Conservation (phyloP, 1,284 basidiomycete species). For the Mycena sp. region DNA sequence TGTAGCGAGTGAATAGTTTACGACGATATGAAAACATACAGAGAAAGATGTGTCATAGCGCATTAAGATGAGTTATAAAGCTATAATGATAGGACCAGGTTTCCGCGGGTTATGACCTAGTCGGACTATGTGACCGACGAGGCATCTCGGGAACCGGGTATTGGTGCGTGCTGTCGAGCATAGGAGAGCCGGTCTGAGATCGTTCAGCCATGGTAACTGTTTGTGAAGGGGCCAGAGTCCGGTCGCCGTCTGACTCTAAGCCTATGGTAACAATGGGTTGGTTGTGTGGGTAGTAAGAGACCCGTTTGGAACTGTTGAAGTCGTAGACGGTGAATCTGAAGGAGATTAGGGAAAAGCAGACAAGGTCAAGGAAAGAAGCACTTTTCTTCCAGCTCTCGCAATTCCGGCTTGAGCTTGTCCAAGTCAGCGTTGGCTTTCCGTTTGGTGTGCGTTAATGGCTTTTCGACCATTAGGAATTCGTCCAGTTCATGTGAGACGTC, state of each 20-base stretch:
- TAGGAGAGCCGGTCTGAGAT: slow-evolving; percentile 69
- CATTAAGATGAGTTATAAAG: slow-evolving; percentile 22
- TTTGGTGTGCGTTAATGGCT: slow-evolving; percentile 93
- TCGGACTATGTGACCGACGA: slow-evolving; percentile 1
- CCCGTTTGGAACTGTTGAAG: slow-evolving; percentile 68
- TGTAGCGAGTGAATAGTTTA: slow-evolving; percentile 22
- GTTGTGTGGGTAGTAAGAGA: slow-evolving; percentile 84
- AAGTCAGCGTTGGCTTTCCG: slow-evolving; percentile 87
- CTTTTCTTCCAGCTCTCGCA: slow-evolving; percentile 94
- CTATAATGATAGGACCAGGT: background rate
- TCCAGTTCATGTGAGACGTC: slow-evolving; percentile 97
- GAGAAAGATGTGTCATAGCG: slow-evolving; percentile 6
- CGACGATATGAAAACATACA: slow-evolving; percentile 5
- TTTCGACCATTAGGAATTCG: slow-evolving; percentile 96
- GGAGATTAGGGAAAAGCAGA: slow-evolving; percentile 4
- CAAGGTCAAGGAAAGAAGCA: slow-evolving; percentile 49
- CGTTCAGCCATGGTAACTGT: slow-evolving; percentile 45
- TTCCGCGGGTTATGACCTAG: background rate
- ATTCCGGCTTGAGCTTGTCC: slow-evolving; percentile 88
- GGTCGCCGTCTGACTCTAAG: slow-evolving; percentile 30
- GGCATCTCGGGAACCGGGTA: slow-evolving; percentile 26
- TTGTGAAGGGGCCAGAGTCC: slow-evolving; percentile 34
- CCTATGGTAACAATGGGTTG: slow-evolving; percentile 52
- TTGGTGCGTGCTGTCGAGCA: slow-evolving; percentile 17
- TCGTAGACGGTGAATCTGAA: slow-evolving; percentile 82